Evolutionary conservation across 352 stramenopile species (phyloP).

Genomic region (Achlya hypogyna): DNA sequence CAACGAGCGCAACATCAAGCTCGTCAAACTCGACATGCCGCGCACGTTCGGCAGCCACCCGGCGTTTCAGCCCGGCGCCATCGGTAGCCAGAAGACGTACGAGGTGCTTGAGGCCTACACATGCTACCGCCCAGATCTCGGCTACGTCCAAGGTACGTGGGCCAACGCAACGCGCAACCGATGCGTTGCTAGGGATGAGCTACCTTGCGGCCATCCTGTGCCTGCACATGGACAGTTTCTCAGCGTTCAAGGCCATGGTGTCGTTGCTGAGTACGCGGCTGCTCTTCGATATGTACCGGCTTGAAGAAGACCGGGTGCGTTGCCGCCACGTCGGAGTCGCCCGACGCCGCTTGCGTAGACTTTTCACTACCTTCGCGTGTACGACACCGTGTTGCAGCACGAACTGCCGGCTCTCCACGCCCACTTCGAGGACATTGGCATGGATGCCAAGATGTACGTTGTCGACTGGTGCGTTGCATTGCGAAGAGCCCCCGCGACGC

Average conservation of each 20-base stretch:
- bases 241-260: constrained; percentile 75
- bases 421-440: constrained; percentile 63
- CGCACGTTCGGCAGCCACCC: constrained; percentile 75
- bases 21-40: constrained; percentile 79
- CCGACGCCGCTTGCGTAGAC: constrained; percentile 33
- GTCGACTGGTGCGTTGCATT: constrained; percentile 58
- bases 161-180: background rate
- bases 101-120: constrained; percentile 81
- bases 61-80: constrained; percentile 61
- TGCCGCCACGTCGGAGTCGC: background rate
- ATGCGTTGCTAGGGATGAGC: constrained; percentile 44
- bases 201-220: constrained; percentile 76
- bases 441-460: constrained; percentile 80
- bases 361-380: constrained; percentile 74
- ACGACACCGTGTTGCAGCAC: constrained; percentile 74
- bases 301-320: constrained; percentile 66
- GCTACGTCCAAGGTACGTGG: constrained; percentile 56
- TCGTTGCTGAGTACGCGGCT: constrained; percentile 74
- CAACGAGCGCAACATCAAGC: constrained; percentile 70
- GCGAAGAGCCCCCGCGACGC: background rate
- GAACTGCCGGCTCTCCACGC: constrained; percentile 50
- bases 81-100: constrained; percentile 59
- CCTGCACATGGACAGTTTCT: constrained; percentile 84
- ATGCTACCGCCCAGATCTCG: constrained; percentile 76
- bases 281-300: constrained; percentile 83